phyloP scores from a whole-genome alignment of 2,329 filamentous ascomycete genomes.

The Sordariomycetes sp. region DNA sequence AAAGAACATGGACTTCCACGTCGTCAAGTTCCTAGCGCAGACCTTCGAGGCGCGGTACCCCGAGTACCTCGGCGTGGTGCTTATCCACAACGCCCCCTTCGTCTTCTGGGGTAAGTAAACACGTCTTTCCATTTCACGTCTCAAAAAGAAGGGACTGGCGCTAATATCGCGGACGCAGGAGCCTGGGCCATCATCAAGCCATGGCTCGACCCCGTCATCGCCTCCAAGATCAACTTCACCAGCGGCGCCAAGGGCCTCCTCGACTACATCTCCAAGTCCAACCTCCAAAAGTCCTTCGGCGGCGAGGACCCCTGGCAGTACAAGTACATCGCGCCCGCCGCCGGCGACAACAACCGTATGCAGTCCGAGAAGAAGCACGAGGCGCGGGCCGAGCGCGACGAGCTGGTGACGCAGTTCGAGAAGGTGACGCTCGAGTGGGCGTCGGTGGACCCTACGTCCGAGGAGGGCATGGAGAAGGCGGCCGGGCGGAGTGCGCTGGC shows the following conservation, averaged over 20 bases:
- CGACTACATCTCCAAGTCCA: constrained; percentile 58
- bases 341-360: constrained; percentile 69
- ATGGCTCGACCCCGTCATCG: constrained; percentile 95
- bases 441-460: constrained; percentile 8
- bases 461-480: constrained; percentile 32
- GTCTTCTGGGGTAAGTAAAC: constrained; percentile 72
- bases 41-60: constrained; percentile 99
- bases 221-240: constrained; percentile 86
- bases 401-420: constrained; percentile 65
- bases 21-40: constrained; percentile 98
- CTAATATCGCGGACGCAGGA: constrained; percentile 32
- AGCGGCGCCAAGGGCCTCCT: constrained; percentile 71
- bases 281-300: constrained; percentile 73
- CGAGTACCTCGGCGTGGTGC: constrained; percentile 76
- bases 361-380: constrained; percentile 33
- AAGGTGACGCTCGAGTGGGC: constrained; percentile 68
- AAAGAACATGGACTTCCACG: constrained; percentile 96
- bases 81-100: constrained; percentile 96
- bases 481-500: constrained; percentile 34
- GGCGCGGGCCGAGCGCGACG: constrained; percentile 47
- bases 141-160: constrained; percentile 10
- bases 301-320: constrained; percentile 81
- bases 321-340: constrained; percentile 63
- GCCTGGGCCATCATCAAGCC: constrained; percentile 93
- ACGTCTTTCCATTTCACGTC: neutral